A percentile compares a stretch with the other conserved stretches of the same genome.
Evolutionary conservation across 306 rosid genomes (phyloP).

Genomic region (Carpinus fangiana): DNA sequence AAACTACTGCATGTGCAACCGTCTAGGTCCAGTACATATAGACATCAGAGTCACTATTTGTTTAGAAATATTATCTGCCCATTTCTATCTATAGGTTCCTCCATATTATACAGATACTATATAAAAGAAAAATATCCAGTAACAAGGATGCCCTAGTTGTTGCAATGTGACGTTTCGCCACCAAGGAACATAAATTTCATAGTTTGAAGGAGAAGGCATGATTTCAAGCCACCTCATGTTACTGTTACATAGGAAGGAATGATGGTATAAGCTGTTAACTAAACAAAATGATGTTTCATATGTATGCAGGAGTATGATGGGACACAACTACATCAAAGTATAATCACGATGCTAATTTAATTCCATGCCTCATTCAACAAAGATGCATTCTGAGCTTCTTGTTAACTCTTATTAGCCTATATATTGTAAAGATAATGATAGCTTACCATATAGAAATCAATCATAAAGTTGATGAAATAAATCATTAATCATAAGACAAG

Average conservation of each 20-base stretch:
- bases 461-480: neutral
- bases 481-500: neutral
- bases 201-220: neutral
- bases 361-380: neutral
- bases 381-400: neutral
- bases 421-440: neutral
- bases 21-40: neutral
- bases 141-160: neutral
- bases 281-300: neutral
- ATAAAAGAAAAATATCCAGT: neutral
- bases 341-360: neutral
- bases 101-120: neutral
- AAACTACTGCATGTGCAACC: neutral
- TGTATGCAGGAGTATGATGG: neutral
- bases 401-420: neutral
- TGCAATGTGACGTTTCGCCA: neutral
- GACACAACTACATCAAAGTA: neutral
- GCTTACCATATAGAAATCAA: neutral
- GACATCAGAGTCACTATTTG: neutral
- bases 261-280: neutral
- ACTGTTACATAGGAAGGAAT: neutral
- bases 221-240: neutral
- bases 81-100: neutral
- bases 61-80: neutral
- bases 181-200: neutral